Evolutionary conservation across 139 green algal species (phyloP).

Genomic region (Micromonas pusilla): DNA sequence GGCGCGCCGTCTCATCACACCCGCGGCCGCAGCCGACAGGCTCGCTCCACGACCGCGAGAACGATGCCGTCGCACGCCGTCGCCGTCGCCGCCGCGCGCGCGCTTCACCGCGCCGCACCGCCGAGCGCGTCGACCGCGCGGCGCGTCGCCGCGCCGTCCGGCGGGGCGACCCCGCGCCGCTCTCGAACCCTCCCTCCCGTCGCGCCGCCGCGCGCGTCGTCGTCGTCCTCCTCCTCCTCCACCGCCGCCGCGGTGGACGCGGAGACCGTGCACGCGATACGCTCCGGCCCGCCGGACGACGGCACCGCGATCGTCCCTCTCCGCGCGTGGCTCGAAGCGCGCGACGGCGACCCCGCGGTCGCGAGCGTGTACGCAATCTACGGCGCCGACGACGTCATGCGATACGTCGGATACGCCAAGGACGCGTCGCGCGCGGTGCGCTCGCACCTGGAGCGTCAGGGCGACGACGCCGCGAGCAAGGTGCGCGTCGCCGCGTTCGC

Average conservation of each 20-base stretch:
- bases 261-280: not conserved
- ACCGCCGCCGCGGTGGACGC: not conserved
- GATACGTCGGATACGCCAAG: not conserved
- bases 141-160: not conserved
- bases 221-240: not conserved
- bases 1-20: too few species aligned
- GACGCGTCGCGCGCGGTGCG: not conserved
- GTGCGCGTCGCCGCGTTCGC: not conserved
- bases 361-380: constrained; percentile 5
- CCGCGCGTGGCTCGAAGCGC: not conserved
- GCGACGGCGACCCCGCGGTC: not conserved
- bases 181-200: too few species aligned
- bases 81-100: not conserved
- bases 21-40: too few species aligned
- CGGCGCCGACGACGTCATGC: not conserved
- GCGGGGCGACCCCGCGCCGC: too few species aligned
- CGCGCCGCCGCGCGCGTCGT: not conserved
- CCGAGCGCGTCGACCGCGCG: not conserved
- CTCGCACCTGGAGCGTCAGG: not conserved
- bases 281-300: not conserved
- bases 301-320: not conserved
- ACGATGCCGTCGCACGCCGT: not conserved
- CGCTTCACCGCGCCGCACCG: too few species aligned
- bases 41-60: not conserved
- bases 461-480: not conserved